Percentiles rank a stretch among this genome's conserved stretches.
Evolutionary conservation across 306 rosid genomes (phyloP).

Genomic region (Astragalus glycyphyllos): DNA sequence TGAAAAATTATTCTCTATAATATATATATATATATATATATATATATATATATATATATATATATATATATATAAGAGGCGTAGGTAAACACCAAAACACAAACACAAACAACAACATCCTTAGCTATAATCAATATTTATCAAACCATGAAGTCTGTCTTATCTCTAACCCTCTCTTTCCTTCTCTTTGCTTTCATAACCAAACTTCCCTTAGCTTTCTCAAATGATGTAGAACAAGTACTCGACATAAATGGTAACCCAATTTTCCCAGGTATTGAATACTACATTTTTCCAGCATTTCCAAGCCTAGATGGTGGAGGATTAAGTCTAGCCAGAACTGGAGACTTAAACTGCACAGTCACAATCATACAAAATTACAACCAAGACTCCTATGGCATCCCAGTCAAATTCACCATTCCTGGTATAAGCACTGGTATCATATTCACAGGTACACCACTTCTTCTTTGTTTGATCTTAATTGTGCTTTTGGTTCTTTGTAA

Average conservation of each 20-base stretch:
- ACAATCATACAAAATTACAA: neutral
- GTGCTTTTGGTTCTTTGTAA: too few relatives aligned
- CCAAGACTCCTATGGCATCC: neutral
- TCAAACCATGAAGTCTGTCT: constrained; percentile 4
- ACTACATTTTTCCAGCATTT: neutral
- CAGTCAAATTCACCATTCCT: neutral
- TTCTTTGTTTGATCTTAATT: too few relatives aligned
- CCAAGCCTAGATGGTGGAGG: neutral
- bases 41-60: too few relatives aligned
- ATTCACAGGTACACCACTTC: neutral
- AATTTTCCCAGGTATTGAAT: neutral
- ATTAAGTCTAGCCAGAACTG: neutral
- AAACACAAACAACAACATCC: neutral
- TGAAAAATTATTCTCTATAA: too few relatives aligned
- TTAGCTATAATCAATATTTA: neutral
- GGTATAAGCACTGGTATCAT: neutral
- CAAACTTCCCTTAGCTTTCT: neutral
- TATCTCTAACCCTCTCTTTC: neutral
- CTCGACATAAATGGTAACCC: neutral
- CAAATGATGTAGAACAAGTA: constrained; percentile 3
- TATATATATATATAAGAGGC: neutral
- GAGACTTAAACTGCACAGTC: neutral
- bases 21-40: too few relatives aligned
- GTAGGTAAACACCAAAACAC: neutral
- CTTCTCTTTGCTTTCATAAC: constrained; percentile 8